phyloP scores from a whole-genome alignment of 2,329 filamentous ascomycete genomes.

The Xylariaceae sp. region DNA sequence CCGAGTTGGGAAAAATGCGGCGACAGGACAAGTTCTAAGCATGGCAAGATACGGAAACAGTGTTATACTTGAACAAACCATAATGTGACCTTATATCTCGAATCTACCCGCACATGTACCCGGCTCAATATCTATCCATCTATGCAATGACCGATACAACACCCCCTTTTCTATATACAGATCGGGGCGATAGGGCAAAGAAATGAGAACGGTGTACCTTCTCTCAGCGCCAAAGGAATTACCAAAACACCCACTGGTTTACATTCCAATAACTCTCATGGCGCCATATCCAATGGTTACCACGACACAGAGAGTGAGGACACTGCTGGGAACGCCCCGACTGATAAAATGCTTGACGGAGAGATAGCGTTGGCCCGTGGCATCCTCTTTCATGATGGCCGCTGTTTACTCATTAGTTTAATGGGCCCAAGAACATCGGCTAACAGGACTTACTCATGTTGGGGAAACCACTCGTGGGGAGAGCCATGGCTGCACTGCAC shows the following conservation, averaged over 20 bases:
- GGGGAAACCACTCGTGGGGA: constrained; percentile 94
- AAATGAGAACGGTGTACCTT: no score
- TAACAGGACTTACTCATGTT: constrained; percentile 86
- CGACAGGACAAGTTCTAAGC: no score
- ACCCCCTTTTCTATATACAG: no score
- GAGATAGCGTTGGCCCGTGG: constrained; percentile 87
- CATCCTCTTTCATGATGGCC: constrained; percentile 98
- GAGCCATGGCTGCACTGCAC: constrained; percentile 95
- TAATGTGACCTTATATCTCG: no score
- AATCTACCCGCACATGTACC: no score
- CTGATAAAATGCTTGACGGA: constrained; percentile 93
- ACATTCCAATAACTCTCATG: constrained; percentile 63
- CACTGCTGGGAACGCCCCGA: constrained; percentile 81
- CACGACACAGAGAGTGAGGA: constrained; percentile 78
- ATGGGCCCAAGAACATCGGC: neutral
- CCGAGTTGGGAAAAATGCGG: no score
- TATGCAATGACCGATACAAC: no score
- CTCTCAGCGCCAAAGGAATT: no score
- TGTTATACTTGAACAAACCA: no score
- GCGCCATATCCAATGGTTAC: constrained; percentile 87
- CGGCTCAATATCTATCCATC: no score
- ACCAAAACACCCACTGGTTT: neutral
- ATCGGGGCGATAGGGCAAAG: no score
- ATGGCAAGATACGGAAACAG: no score
- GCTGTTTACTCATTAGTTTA: constrained; percentile 36